These are phyloP conservation scores for Pleurotus platypus DNA, from an alignment of 768 basidiomycete species.

Conservation along the genomic window DNA sequence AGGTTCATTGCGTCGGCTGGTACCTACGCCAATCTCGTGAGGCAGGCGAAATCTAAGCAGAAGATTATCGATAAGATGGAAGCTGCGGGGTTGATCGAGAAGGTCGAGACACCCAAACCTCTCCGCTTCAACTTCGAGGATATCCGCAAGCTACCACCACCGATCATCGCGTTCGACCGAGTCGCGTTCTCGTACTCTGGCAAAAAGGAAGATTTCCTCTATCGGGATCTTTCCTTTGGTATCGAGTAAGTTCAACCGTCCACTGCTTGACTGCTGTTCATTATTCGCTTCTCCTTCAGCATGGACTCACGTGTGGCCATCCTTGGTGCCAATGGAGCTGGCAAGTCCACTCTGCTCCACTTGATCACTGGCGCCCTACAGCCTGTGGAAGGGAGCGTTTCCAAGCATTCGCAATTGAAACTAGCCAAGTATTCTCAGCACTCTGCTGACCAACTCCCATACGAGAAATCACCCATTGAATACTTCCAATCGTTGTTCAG, in stretches of 20 bases:
- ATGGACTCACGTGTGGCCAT: conserved; percentile 96
- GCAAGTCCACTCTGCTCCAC: conserved; percentile 89
- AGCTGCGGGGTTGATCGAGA: conserved; percentile 94
- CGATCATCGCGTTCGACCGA: conserved; percentile 93
- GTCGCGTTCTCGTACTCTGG: conserved; percentile 97
- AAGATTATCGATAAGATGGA: conserved; percentile 99
- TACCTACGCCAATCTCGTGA: conserved; percentile 98
- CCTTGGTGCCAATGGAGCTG: conserved; percentile 93
- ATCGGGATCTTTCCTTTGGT: conserved; percentile 90
- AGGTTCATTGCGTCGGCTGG: conserved; percentile 99
- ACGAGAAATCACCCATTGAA: conserved; percentile 86
- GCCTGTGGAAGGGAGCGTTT: conserved; percentile 81
- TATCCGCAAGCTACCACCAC: conserved; percentile 88
- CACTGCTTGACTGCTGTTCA: conserved; percentile 24
- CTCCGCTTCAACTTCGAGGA: conserved; percentile 96
- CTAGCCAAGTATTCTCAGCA: conserved; percentile 99
- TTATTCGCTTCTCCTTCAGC: conserved; percentile 68
- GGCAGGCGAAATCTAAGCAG: conserved; percentile 98
- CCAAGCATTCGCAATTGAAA: conserved; percentile 87
- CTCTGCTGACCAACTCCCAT: conserved; percentile 96
- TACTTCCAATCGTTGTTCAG: conserved; percentile 84
- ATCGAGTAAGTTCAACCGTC: conserved; percentile 71
- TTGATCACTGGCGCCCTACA: conserved; percentile 82
- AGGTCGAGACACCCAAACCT: conserved; percentile 69
- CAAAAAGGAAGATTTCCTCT: conserved; percentile 82